A percentile compares a stretch with the other conserved stretches of the same genome.
phyloP scores from a whole-genome alignment of 768 basidiomycete species.

The Neoboletus magnificus region DNA sequence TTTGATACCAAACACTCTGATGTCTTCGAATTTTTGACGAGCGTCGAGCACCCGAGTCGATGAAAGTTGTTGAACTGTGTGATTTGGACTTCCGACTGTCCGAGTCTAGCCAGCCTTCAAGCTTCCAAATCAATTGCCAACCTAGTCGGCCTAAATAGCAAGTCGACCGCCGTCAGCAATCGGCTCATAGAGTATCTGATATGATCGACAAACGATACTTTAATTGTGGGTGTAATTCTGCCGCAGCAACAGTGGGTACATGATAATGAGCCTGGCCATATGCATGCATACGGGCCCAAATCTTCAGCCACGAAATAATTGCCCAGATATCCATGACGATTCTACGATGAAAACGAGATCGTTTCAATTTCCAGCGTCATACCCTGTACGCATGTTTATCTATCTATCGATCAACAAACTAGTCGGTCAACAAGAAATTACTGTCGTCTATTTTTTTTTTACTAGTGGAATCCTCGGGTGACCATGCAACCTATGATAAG shows the following conservation, averaged over 20 bases:
- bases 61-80: neutral
- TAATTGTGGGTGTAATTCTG: neutral
- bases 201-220: neutral
- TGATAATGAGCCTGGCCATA: neutral
- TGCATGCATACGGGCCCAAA: no score
- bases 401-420: neutral
- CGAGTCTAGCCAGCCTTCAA: neutral
- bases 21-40: no score
- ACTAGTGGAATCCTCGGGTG: neutral
- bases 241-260: neutral
- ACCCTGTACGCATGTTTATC: neutral
- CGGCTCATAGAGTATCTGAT: neutral
- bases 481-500: neutral
- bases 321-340: neutral
- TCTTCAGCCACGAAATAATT: no score
- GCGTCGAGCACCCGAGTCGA: no score
- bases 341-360: neutral
- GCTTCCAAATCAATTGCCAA: neutral
- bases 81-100: neutral
- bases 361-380: neutral
- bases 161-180: neutral
- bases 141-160: neutral
- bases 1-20: slow-evolving; percentile 9
- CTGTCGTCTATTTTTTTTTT: slow-evolving; percentile 9
- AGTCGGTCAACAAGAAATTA: neutral